Percentiles rank a stretch among this genome's conserved stretches.
These are phyloP conservation scores for Pseudogymnoascus sp. DNA, from an alignment of 2,329 filamentous ascomycete species.

Conservation along the genomic window DNA sequence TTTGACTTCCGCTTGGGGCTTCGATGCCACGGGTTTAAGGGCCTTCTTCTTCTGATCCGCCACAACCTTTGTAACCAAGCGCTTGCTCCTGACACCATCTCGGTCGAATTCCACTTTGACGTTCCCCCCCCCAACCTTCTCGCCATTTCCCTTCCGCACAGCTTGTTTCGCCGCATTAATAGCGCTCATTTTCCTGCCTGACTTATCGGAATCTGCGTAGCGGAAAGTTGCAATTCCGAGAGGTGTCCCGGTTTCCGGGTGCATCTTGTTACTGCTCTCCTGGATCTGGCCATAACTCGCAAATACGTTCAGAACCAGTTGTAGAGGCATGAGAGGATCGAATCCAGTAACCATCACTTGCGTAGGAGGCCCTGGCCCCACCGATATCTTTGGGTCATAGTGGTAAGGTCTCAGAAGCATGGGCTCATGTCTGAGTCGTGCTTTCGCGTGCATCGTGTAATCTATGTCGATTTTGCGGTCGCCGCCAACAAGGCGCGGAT, in stretches of 20 bases:
- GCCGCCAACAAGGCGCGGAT: slow-evolving; percentile 73
- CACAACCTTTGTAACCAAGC: slow-evolving; percentile 68
- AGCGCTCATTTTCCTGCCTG: slow-evolving; percentile 52
- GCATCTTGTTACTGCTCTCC: slow-evolving; percentile 87
- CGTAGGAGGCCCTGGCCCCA: slow-evolving; percentile 81
- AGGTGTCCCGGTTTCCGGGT: slow-evolving; percentile 89
- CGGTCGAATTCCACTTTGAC: slow-evolving; percentile 85
- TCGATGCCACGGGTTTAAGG: slow-evolving; percentile 4
- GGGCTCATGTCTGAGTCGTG: slow-evolving; percentile 62
- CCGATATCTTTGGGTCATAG: slow-evolving; percentile 75
- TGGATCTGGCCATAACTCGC: slow-evolving; percentile 80
- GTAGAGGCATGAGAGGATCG: slow-evolving; percentile 78
- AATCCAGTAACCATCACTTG: slow-evolving; percentile 96
- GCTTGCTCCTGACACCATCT: slow-evolving; percentile 74
- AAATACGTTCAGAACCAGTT: slow-evolving; percentile 70
- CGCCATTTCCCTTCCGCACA: slow-evolving; percentile 67
- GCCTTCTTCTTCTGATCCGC: slow-evolving; percentile 56
- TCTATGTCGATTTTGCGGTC: slow-evolving; percentile 63
- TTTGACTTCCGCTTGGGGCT: slow-evolving; percentile 30
- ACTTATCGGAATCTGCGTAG: slow-evolving; percentile 59
- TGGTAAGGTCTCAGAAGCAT: slow-evolving; percentile 77
- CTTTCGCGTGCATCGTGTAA: slow-evolving; percentile 56
- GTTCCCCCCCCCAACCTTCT: slow-evolving; percentile 68
- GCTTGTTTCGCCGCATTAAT: slow-evolving; percentile 77
- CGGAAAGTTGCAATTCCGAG: slow-evolving; percentile 88